phyloP scores from a whole-genome alignment of 805 yeast species.

The Torulaspora delbrueckii region DNA sequence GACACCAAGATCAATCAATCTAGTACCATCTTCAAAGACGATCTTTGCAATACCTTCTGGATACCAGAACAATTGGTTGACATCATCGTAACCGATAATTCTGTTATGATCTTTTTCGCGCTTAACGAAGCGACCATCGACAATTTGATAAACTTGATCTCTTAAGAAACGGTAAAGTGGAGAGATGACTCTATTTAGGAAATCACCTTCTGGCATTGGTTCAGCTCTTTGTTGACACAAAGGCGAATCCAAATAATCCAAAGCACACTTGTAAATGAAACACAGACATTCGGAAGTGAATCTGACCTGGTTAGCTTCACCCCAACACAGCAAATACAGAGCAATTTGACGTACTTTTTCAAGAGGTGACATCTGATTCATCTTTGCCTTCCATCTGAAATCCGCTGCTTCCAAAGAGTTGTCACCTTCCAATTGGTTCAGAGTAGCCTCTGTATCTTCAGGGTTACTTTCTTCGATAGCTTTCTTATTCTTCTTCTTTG shows the following conservation, averaged over 20 bases:
- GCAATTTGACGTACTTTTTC: conserved; percentile 78
- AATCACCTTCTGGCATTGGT: conserved; percentile 84
- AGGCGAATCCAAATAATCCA: conserved; percentile 83
- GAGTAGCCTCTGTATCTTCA: conserved; percentile 54
- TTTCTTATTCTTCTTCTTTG: conserved; percentile 74
- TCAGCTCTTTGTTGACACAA: conserved; percentile 83
- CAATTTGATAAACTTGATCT: conserved; percentile 75
- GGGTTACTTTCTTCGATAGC: conserved; percentile 63
- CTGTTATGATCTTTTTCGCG: conserved; percentile 82
- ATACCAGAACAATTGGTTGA: conserved; percentile 98
- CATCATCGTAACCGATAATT: conserved; percentile 92
- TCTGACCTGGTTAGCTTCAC: conserved; percentile 91
- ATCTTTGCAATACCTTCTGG: conserved; percentile 97
- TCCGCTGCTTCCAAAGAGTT: conserved; percentile 79
- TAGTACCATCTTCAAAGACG: conserved; percentile 83
- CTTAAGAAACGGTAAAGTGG: conserved; percentile 80
- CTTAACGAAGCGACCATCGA: conserved; percentile 75
- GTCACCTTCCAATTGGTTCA: conserved; percentile 72
- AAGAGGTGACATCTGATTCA: conserved; percentile 66
- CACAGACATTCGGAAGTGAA: conserved; percentile 87
- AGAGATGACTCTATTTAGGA: conserved; percentile 83
- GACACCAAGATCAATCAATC: conserved; percentile 83
- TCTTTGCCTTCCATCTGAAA: conserved; percentile 76
- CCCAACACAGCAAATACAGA: conserved; percentile 73
- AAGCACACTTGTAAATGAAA: conserved; percentile 92